Evolutionary conservation across 1,139 yeast species (phyloP).

Genomic region (Pichia sp.): DNA sequence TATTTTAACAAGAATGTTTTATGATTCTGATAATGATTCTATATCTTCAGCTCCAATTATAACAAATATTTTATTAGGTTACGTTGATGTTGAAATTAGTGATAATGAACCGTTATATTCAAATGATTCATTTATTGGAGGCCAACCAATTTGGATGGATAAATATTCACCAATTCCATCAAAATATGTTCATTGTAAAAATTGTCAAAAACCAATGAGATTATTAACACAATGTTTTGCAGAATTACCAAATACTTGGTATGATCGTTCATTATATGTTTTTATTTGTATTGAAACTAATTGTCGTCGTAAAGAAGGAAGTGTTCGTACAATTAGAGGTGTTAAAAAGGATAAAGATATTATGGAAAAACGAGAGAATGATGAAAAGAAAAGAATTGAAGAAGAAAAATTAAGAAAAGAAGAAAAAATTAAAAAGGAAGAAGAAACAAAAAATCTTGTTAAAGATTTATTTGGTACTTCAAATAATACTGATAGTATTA

Average conservation of each 20-base stretch:
- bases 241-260: conserved; percentile 62
- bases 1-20: conserved; percentile 3
- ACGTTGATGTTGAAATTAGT: conserved; percentile 49
- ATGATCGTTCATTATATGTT: conserved; percentile 76
- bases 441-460: conserved; percentile 32
- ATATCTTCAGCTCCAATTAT: conserved; percentile 6
- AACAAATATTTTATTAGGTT: conserved; percentile 42
- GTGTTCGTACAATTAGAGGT: conserved; percentile 71
- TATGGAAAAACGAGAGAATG: conserved; percentile 37
- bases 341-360: conserved; percentile 51
- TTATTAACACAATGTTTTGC: conserved; percentile 74
- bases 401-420: conserved; percentile 34
- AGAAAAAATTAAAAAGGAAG: conserved; percentile 30
- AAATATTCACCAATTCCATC: conserved; percentile 47
- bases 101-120: conserved; percentile 45
- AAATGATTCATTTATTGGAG: conserved; percentile 79
- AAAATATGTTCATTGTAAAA: conserved; percentile 51
- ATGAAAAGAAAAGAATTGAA: conserved; percentile 31
- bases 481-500: not conserved
- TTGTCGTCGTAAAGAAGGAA: conserved; percentile 66
- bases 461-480: conserved; percentile 35
- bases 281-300: conserved; percentile 61
- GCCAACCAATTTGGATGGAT: conserved; percentile 45
- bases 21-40: conserved; percentile 19
- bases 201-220: conserved; percentile 58